Percentiles rank a stretch among this genome's conserved stretches.
Conservation (phyloP, 306 rosid genomes). For the Begonia masoniana region DNA sequence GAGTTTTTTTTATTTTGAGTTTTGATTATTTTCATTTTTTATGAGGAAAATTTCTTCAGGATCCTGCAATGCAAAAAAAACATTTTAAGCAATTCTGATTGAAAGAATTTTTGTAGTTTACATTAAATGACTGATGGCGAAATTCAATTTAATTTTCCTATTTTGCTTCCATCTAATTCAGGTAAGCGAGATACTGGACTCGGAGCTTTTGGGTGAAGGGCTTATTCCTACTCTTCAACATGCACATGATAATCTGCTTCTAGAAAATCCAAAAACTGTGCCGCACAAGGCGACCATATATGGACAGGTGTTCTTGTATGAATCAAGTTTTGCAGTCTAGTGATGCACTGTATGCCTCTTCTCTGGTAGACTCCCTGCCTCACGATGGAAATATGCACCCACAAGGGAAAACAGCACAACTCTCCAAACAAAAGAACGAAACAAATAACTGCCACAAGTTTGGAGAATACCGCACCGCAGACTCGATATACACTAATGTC, state of each 20-base stretch:
- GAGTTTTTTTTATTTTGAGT: conserved; percentile 17
- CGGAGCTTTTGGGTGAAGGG: conserved; percentile 91
- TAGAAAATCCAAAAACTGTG: conserved; percentile 59
- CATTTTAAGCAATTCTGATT: too few relatives aligned
- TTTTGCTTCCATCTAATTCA: conserved; percentile 13
- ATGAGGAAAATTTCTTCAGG: background rate
- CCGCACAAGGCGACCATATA: conserved; percentile 71
- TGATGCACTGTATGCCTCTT: too few relatives aligned
- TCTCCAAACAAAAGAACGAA: too few relatives aligned
- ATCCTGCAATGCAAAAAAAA: too few relatives aligned
- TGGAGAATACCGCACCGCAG: too few relatives aligned
- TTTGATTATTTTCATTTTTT: conserved; percentile 1
- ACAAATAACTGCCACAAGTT: too few relatives aligned
- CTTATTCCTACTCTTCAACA: conserved; percentile 84
- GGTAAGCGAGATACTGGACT: conserved; percentile 95
- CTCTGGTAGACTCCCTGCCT: too few relatives aligned
- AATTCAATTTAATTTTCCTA: background rate
- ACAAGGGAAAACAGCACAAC: too few relatives aligned
- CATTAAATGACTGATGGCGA: background rate
- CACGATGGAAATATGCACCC: too few relatives aligned
- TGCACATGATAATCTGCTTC: conserved; percentile 68
- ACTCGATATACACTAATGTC: too few relatives aligned
- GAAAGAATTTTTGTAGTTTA: background rate
- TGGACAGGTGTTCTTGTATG: conserved; percentile 50
- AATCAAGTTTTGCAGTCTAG: conserved; percentile 1